Evolutionary conservation across 2,329 filamentous ascomycete genomes (phyloP).

Genomic region (Xylaria arbuscula): DNA sequence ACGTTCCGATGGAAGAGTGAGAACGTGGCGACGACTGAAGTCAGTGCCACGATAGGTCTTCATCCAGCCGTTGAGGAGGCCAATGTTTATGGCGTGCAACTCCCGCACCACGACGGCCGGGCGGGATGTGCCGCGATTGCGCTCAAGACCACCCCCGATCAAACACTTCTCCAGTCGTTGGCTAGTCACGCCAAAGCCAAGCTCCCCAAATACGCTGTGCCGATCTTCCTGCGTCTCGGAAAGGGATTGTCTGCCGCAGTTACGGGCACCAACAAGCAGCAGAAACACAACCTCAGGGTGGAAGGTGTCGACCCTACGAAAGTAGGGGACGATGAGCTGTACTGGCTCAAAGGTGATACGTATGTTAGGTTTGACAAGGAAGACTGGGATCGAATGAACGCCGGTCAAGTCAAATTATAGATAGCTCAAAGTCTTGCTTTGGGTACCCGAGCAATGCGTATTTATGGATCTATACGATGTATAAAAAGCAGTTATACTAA

Average conservation of each 20-base stretch:
- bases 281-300: conserved; percentile 78
- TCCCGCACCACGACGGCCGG: conserved; percentile 85
- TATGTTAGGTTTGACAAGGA: conserved; percentile 75
- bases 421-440: neutral
- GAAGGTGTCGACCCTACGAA: conserved; percentile 78
- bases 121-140: conserved; percentile 82
- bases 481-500: too few species aligned
- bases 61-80: conserved; percentile 77
- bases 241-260: conserved; percentile 67
- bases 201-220: conserved; percentile 80
- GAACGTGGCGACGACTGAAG: conserved; percentile 85
- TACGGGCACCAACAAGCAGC: conserved; percentile 90
- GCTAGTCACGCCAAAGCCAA: conserved; percentile 66
- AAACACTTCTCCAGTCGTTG: conserved; percentile 66
- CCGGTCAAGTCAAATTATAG: conserved; percentile 75
- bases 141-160: conserved; percentile 59
- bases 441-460: too few species aligned
- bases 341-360: conserved; percentile 72
- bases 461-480: too few species aligned
- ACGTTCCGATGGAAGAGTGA: conserved; percentile 86
- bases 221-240: conserved; percentile 79
- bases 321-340: conserved; percentile 62
- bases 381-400: conserved; percentile 76
- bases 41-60: conserved; percentile 76
- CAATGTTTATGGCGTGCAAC: conserved; percentile 84